Percentiles rank a stretch among this genome's conserved stretches.
Evolutionary conservation across 148 eudicot genomes (phyloP).

Genomic region (Cornus suecica): DNA sequence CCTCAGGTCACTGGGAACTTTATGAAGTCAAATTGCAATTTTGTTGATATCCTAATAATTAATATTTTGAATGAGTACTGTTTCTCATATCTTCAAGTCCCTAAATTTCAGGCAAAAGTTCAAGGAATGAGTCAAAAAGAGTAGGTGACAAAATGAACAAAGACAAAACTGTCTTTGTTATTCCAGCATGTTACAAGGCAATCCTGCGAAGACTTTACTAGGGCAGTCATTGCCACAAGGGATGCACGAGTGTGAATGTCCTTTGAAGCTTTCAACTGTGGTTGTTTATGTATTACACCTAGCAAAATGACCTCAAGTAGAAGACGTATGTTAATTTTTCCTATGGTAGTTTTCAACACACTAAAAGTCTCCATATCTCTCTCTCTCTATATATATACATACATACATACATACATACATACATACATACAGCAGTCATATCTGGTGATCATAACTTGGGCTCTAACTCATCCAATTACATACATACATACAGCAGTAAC

Average conservation of each 20-base stretch:
- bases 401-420: too few relatives aligned
- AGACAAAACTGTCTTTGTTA: background rate
- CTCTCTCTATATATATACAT: too few relatives aligned
- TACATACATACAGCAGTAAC: too few relatives aligned
- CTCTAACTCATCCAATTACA: too few relatives aligned
- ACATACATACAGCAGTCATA: too few relatives aligned
- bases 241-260: too few relatives aligned
- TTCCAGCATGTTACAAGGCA: background rate
- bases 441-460: too few relatives aligned
- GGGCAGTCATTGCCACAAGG: background rate
- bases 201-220: background rate
- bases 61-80: background rate
- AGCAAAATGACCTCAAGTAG: background rate
- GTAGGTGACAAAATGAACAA: background rate
- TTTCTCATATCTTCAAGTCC: background rate
- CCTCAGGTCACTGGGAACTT: background rate
- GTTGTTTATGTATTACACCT: too few relatives aligned
- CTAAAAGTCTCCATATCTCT: too few relatives aligned
- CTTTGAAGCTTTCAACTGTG: too few relatives aligned
- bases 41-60: background rate
- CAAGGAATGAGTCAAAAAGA: background rate
- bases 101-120: background rate
- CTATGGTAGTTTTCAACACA: background rate
- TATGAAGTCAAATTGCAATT: too few relatives aligned
- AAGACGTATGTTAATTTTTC: background rate